Conservation (phyloP, 202 grass and related monocot genomes). For the Carex sylvatica region DNA sequence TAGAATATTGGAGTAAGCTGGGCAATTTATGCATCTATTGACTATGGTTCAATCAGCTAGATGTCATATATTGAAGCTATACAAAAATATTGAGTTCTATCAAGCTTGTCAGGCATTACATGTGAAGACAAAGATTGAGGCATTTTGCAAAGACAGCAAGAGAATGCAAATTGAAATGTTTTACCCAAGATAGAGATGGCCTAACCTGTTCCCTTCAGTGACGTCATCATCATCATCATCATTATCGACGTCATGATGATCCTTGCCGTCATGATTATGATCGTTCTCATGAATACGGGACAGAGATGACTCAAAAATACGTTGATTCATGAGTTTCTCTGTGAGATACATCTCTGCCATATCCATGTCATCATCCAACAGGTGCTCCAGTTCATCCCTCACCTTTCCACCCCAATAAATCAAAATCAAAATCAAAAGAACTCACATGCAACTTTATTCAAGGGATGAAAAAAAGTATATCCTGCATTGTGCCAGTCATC, state of each 20-base stretch:
- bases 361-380: constrained; percentile 99
- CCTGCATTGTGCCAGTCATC: not conserved
- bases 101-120: not conserved
- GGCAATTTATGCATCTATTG: not conserved
- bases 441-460: not conserved
- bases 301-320: constrained; percentile 46
- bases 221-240: not conserved
- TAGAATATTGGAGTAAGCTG: not conserved
- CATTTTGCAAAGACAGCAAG: not conserved
- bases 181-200: not conserved
- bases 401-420: constrained; percentile 44
- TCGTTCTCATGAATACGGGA: constrained; percentile 16
- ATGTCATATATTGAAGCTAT: not conserved
- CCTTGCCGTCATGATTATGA: not conserved
- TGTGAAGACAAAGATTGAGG: constrained; percentile 7
- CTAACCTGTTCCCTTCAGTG: constrained; percentile 15
- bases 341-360: constrained; percentile 98
- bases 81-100: not conserved
- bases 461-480: not conserved
- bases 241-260: not conserved
- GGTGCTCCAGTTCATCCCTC: constrained; percentile 94
- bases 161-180: not conserved
- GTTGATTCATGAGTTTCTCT: constrained; percentile 68
- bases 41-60: not conserved
- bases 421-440: constrained; percentile 11